These are phyloP conservation scores for Saccharata proteae DNA, from an alignment of 2,329 filamentous ascomycete species.

Conservation along the genomic window DNA sequence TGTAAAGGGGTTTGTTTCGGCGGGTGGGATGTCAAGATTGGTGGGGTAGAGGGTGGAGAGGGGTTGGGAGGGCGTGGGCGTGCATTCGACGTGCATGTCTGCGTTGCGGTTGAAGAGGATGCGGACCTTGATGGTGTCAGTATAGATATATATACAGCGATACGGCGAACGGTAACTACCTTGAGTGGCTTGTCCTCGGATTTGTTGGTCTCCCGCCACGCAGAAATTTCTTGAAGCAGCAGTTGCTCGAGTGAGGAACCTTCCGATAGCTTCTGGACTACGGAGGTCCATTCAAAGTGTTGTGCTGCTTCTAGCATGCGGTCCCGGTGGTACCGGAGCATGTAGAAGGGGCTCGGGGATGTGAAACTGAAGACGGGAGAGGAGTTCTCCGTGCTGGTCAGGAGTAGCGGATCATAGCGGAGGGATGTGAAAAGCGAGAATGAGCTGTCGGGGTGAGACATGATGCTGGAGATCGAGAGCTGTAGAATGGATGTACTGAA, in stretches of 20 bases:
- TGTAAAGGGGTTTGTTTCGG: constrained; percentile 14
- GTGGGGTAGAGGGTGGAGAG: constrained; percentile 47
- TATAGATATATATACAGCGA: no score
- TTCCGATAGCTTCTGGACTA: constrained; percentile 21
- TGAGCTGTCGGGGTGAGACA: constrained; percentile 8
- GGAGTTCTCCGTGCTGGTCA: constrained; percentile 26
- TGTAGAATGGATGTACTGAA: no score
- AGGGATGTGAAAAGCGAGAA: constrained; percentile 29
- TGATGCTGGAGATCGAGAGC: constrained; percentile 11
- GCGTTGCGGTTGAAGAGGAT: constrained; percentile 37
- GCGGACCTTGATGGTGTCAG: constrained; percentile 36
- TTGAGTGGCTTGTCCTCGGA: constrained; percentile 18
- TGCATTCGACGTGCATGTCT: constrained; percentile 26
- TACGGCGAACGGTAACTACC: constrained; percentile 8
- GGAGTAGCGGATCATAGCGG: constrained; percentile 26
- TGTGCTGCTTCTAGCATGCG: constrained; percentile 53
- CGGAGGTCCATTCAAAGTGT: constrained; percentile 35
- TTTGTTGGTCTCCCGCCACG: constrained; percentile 13
- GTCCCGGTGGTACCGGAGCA: constrained; percentile 66
- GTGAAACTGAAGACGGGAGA: constrained; percentile 37
- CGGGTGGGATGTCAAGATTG: constrained; percentile 37
- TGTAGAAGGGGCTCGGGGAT: constrained; percentile 56
- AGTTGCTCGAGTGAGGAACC: constrained; percentile 21
- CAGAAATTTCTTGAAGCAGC: constrained; percentile 20
- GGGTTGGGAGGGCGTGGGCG: constrained; percentile 27